Percentiles rank a stretch among this genome's conserved stretches.
These are phyloP conservation scores for Eimeria sp. DNA, from an alignment of 169 alveolate genomes.

Conservation along the genomic window DNA sequence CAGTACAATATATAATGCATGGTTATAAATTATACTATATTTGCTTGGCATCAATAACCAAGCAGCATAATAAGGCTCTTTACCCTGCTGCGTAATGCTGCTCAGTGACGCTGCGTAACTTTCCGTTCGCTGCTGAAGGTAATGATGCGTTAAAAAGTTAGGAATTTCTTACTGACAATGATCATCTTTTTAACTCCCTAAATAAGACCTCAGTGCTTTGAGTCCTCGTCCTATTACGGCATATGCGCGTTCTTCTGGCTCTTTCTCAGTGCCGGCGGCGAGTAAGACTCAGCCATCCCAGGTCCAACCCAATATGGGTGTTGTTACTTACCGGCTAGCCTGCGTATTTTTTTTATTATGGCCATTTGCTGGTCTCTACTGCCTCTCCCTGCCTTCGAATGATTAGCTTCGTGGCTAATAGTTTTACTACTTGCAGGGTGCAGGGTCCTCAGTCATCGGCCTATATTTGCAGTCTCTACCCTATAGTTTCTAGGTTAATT, in stretches of 20 bases:
- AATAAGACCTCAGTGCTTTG: neutral
- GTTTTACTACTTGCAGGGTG: no score
- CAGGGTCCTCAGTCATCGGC: neutral
- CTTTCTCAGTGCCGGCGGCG: neutral
- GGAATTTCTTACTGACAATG: neutral
- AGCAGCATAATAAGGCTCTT: neutral
- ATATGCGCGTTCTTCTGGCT: neutral
- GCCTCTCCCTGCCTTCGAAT: neutral
- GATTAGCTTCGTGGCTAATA: neutral
- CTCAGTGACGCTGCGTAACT: neutral
- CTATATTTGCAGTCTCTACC: neutral
- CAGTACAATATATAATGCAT: no score
- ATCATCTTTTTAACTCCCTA: neutral
- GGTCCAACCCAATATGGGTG: no score
- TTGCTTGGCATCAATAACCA: neutral
- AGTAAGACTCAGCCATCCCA: no score
- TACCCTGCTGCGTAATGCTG: neutral
- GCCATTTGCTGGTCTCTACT: neutral
- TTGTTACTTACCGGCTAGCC: no score
- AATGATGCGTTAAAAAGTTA: neutral
- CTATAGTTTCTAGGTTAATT: no score
- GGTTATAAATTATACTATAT: neutral
- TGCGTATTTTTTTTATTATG: neutral
- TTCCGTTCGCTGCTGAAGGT: neutral
- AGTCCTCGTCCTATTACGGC: neutral